Percentiles rank a stretch among this genome's conserved stretches.
phyloP scores from a whole-genome alignment of 139 green algal genomes.

The Tetradesmus lagerheimii region DNA sequence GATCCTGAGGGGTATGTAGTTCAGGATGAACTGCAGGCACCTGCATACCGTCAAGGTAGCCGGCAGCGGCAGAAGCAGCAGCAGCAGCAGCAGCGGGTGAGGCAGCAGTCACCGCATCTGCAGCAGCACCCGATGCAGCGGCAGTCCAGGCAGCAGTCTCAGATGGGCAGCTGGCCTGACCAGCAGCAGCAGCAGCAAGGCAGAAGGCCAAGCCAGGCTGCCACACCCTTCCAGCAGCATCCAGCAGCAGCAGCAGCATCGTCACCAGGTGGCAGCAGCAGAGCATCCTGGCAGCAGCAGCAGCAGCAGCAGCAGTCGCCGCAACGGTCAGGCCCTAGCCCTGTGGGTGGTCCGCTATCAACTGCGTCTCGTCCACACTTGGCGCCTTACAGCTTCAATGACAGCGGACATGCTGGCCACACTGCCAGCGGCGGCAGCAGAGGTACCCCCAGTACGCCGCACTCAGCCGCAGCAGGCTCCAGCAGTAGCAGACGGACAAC shows the following conservation, averaged over 20 bases:
- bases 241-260: neutral
- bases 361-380: slow-evolving; percentile 1
- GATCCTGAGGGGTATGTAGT: neutral
- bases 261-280: neutral
- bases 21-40: too few relatives aligned
- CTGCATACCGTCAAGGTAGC: neutral
- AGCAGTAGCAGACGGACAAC: neutral
- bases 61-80: neutral
- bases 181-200: neutral
- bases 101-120: neutral
- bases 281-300: neutral
- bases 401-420: neutral
- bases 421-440: neutral
- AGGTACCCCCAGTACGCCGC: neutral
- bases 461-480: neutral
- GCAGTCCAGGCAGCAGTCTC: neutral
- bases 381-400: slow-evolving; percentile 4
- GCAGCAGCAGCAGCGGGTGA: neutral
- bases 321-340: neutral
- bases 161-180: too few relatives aligned
- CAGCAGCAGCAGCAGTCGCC: slow-evolving; percentile 14
- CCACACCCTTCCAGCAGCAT: neutral
- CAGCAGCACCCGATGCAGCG: neutral
- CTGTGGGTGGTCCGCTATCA: neutral
- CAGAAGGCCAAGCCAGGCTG: neutral